Evolutionary conservation across 2,329 filamentous ascomycete genomes (phyloP).

Genomic region (Plenodomus biglobosus): DNA sequence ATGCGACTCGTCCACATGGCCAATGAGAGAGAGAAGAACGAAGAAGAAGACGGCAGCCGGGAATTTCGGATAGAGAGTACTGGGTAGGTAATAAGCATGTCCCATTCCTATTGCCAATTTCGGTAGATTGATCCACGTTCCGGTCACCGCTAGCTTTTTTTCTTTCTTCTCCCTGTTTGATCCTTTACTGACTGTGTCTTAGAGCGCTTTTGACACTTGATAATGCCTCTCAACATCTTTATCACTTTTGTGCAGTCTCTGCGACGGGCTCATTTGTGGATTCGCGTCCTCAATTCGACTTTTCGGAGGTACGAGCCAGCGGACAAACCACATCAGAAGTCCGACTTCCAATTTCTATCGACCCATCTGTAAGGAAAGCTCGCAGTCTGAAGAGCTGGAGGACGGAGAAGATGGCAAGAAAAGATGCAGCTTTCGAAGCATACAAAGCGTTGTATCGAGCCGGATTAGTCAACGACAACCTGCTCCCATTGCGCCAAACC

Average conservation of each 20-base stretch:
- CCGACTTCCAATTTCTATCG: conserved; percentile 69
- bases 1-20: conserved; percentile 54
- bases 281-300: conserved; percentile 67
- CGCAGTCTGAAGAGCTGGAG: conserved; percentile 61
- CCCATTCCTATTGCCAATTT: neutral
- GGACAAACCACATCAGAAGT: conserved; percentile 59
- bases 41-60: conserved; percentile 46
- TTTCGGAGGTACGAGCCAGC: conserved; percentile 44
- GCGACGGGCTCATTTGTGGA: conserved; percentile 63
- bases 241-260: conserved; percentile 75
- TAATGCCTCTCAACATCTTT: conserved; percentile 73
- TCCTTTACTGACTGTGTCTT: neutral
- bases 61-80: conserved; percentile 27
- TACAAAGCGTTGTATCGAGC: conserved; percentile 69
- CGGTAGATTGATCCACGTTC: no score
- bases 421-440: conserved; percentile 81
- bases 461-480: conserved; percentile 73
- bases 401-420: conserved; percentile 70
- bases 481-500: conserved; percentile 63
- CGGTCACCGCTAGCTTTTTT: no score
- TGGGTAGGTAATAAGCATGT: conserved; percentile 24
- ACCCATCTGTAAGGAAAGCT: conserved; percentile 60
- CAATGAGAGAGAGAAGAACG: conserved; percentile 50
- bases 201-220: conserved; percentile 71
- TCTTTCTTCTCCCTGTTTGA: neutral